Base-by-base conservation (phyloP, 1,139 yeast species). In the Barnettozyma hawaiiensis region DNA sequence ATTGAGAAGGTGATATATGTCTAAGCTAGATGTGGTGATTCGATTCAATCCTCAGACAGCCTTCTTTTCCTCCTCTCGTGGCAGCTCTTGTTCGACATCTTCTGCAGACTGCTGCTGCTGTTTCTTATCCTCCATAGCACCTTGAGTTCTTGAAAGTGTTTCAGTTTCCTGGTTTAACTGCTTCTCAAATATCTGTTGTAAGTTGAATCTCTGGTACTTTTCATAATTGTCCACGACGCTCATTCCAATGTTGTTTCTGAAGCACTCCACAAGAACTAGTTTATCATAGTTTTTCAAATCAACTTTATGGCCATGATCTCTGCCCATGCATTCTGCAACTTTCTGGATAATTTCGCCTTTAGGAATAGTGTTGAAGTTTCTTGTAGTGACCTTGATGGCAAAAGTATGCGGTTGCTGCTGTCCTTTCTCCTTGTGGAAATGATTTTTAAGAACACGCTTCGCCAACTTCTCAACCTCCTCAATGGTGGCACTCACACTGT, bases 181-280 rank as follows among this genome's bases (percentile, higher is more conserved):
- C 35, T 73, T 71, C 43, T 77, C 84, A 53, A 66, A 79, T 18
- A 80, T 75, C 59, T 76, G 83, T 52, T 79, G 84, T 48, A 80
- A 64, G 54, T 80, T 80, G 57, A 66, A 79, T 56, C 68, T 76
- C 50, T 69, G 76, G 51, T 67, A 70, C 51, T 69, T 63, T 36
- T 80, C 79, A 57, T 76, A 86, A 48, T 76, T 73, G 40, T 76
- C 74, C 7, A 85, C 89, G 15, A 87, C 90, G 58, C 89, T 75
- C 77, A 84, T 80, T 4, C 95, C 95, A 37, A 85, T 74, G 55
- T 81, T 83, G 48, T 76, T 83, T 61, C 89, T 90, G 65, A 81
- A 92, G 58, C 96, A 85, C 60, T 89, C 96, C 3, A 92, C 84
- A 46, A 92, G 60, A 40, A 92, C 77, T 54, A 92, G 67, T 56